Base-by-base conservation (phyloP, 2,329 filamentous ascomycete species). In the Pestalotiopsis sp. region DNA sequence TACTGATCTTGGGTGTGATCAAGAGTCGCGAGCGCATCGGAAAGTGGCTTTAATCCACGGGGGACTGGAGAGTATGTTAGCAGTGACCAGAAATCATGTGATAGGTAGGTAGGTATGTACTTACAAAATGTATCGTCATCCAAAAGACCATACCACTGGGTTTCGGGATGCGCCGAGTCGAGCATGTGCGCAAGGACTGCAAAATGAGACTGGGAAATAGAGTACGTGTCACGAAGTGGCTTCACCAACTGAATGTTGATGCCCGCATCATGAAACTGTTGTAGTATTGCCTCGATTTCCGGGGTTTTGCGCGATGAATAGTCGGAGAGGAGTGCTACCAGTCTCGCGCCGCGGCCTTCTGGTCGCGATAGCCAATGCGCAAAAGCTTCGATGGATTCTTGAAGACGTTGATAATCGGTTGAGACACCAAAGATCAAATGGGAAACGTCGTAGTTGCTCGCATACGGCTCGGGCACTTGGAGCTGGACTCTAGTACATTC, bases 81-180 rank as follows among this genome's bases (percentile, higher is more conserved):
- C 61, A 49, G 45, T 49, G 20, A 62, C 14, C n/a, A 36, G 9
- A 36, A n/a, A 13, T 41, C 27, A 62, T 17, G 27, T 62, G n/a
- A 12, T 4, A 23, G 20, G 20, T 23, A 23, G 20, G 20, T 23
- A 23, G 20, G 20, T 23, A 17, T 2, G 27, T 5, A 49, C 61
- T 64, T 31, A 64, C 61, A 90, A 76, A 91, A 90, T 1, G 88
- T 91, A 72, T 91, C 88, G 73, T 91, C 88, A 73, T 91, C 88
- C 49, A 90, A 83, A 63, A 90, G 80, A 60, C 83, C 85, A 14
- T 84, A 82, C 88, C 88, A 91, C 39, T 81, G 79, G 0, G 87
- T 88, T 14, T 80, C 73, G 0, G 82, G 76, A 11, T 78, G 81
- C 39, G 80, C 76, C 64, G 83, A 79, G 27, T 81, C 74, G 27